Percentiles rank a stretch among this genome's conserved stretches.
phyloP scores from a whole-genome alignment of 805 yeast species.

The Barnettozyma siamensis region DNA sequence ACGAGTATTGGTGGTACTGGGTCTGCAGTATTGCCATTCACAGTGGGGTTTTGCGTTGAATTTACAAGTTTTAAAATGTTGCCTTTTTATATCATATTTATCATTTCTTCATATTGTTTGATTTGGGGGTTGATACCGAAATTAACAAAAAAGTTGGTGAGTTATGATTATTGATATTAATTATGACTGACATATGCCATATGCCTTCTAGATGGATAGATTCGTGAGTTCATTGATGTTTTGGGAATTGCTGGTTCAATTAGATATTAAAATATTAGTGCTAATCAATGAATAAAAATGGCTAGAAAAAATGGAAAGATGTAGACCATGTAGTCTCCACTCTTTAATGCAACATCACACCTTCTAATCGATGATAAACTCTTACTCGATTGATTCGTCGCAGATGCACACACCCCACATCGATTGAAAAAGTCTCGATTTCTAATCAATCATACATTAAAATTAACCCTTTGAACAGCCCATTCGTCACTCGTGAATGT shows the following conservation, averaged over 20 bases:
- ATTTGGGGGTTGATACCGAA: constrained; percentile 11
- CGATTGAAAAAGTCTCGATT: neutral
- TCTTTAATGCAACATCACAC: too few relatives aligned
- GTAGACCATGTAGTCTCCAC: too few relatives aligned
- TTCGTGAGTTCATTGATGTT: too few relatives aligned
- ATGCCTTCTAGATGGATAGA: too few relatives aligned
- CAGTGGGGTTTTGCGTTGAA: constrained; percentile 42
- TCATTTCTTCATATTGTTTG: constrained; percentile 9
- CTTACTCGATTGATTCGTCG: too few relatives aligned
- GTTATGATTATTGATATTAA: constrained; percentile 4
- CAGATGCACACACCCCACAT: neutral
- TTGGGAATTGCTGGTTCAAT: too few relatives aligned
- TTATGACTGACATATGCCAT: neutral
- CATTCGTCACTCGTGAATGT: constrained; percentile 88
- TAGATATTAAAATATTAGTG: too few relatives aligned
- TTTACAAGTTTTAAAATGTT: constrained; percentile 23
- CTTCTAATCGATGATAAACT: too few relatives aligned
- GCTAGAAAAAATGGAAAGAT: neutral
- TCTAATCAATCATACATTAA: constrained; percentile 13
- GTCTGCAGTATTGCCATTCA: constrained; percentile 67
- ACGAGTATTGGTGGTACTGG: constrained; percentile 83
- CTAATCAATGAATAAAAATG: too few relatives aligned
- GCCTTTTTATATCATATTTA: constrained; percentile 18
- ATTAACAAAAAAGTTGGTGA: neutral
- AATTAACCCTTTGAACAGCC: constrained; percentile 32